Evolutionary conservation across 2,329 filamentous ascomycete species (phyloP).

Genomic region (Tricladium varicosporioides): DNA sequence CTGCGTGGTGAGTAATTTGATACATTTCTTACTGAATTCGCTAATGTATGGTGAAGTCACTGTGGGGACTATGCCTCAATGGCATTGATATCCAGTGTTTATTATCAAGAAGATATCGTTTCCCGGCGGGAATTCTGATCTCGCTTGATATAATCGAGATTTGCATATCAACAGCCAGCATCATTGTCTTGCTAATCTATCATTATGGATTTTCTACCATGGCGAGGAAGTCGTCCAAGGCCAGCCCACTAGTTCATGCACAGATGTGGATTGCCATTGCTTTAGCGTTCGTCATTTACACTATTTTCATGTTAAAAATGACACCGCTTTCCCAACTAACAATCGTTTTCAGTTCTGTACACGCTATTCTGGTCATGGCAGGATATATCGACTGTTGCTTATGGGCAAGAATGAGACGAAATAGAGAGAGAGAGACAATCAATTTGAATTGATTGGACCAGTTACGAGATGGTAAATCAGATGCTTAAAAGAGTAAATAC

Average conservation of each 20-base stretch:
- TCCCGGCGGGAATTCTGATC: not conserved
- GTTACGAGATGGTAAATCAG: not conserved
- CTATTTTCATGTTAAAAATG: not conserved
- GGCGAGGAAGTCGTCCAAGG: not conserved
- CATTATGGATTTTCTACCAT: not conserved
- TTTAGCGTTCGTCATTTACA: not conserved
- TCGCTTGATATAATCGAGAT: conserved; percentile 5
- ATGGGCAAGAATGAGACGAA: not conserved
- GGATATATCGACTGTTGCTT: not conserved
- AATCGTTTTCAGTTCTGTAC: not conserved
- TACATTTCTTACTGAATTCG: not conserved
- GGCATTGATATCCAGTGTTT: conserved; percentile 2
- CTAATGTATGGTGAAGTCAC: not conserved
- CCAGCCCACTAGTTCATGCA: not conserved
- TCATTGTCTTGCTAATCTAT: conserved; percentile 1
- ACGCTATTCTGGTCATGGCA: not conserved
- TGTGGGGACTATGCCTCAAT: conserved; percentile 3
- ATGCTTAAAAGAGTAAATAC: not conserved
- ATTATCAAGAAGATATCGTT: not conserved
- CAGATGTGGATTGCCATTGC: not conserved
- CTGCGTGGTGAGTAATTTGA: not conserved
- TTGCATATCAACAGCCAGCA: not conserved
- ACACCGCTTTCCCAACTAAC: not conserved
- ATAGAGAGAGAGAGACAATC: not conserved
- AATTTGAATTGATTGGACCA: not conserved